Evolutionary conservation across 345 rosid species (phyloP).

Genomic region (Adansonia digitata): DNA sequence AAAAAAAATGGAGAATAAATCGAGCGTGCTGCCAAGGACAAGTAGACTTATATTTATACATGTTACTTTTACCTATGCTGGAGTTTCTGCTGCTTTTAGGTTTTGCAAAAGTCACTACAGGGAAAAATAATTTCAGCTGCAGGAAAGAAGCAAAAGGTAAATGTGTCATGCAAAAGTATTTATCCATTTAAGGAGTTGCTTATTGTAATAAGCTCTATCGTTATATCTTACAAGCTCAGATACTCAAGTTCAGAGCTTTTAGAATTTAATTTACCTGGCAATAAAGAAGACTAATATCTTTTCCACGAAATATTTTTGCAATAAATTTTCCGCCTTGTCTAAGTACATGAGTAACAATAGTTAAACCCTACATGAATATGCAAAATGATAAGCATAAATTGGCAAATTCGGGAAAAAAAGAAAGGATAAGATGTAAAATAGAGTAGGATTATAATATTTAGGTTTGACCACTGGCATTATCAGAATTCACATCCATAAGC

Average conservation of each 20-base stretch:
- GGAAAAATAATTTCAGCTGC: slow-evolving; percentile 90
- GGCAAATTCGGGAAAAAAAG: background rate
- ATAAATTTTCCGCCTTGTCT: slow-evolving; percentile 89
- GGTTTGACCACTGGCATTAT: background rate
- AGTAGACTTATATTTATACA: background rate
- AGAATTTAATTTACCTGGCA: slow-evolving; percentile 59
- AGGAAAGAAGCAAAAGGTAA: slow-evolving; percentile 14
- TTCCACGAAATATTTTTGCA: slow-evolving; percentile 93
- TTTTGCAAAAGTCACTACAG: slow-evolving; percentile 88
- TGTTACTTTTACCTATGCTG: slow-evolving; percentile 67
- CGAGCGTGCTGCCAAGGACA: no score
- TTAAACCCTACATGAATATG: slow-evolving; percentile 58
- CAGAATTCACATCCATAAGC: background rate
- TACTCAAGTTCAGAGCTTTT: background rate
- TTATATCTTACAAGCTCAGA: slow-evolving; percentile 1
- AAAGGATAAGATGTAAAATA: background rate
- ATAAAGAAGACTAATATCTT: slow-evolving; percentile 92
- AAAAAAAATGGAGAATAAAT: no score
- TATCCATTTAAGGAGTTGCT: background rate
- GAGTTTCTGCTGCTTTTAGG: slow-evolving; percentile 99
- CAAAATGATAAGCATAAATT: background rate
- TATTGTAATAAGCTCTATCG: background rate
- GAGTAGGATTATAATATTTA: no score
- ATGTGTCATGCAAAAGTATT: no score
- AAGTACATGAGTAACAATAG: slow-evolving; percentile 81